Evolutionary conservation across 208 protist species (phyloP).

Genomic region (Trypanosoma congolense): DNA sequence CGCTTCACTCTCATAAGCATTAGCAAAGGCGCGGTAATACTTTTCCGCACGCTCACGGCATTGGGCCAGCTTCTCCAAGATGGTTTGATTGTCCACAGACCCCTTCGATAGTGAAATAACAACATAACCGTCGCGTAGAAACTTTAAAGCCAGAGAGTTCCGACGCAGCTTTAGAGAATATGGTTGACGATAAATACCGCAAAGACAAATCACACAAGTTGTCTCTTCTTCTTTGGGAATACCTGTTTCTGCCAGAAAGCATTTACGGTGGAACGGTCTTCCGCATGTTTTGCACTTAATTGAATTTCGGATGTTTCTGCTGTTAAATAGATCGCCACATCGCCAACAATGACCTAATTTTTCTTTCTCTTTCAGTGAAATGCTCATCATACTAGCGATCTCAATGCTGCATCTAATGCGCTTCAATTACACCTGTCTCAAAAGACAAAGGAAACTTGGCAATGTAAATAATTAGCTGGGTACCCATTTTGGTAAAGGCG

Average conservation of each 20-base stretch:
- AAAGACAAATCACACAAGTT: constrained; percentile 49
- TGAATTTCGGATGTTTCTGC: constrained; percentile 3
- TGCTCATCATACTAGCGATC: too few species aligned
- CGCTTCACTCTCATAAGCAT: constrained; percentile 34
- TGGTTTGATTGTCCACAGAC: constrained; percentile 2
- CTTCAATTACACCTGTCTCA: too few species aligned
- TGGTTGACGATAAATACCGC: constrained; percentile 11
- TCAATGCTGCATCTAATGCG: too few species aligned
- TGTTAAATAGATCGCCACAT: constrained; percentile 8
- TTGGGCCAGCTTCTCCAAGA: constrained; percentile 19
- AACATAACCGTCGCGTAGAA: constrained; percentile 50
- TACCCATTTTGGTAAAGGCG: too few species aligned
- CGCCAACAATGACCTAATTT: constrained; percentile 14
- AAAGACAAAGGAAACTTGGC: too few species aligned
- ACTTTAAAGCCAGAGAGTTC: constrained; percentile 30
- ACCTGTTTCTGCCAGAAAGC: constrained; percentile 49
- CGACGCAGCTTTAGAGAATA: neutral
- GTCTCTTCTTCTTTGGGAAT: neutral
- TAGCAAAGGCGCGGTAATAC: constrained; percentile 36
- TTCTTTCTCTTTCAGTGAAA: constrained; percentile 1
- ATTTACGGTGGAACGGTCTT: constrained; percentile 35
- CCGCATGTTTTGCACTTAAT: constrained; percentile 24
- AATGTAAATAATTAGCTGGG: too few species aligned
- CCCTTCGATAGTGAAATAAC: constrained; percentile 32
- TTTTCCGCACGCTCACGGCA: constrained; percentile 30